phyloP scores from a whole-genome alignment of 768 basidiomycete species.

The Rossbeevera mucosa region DNA sequence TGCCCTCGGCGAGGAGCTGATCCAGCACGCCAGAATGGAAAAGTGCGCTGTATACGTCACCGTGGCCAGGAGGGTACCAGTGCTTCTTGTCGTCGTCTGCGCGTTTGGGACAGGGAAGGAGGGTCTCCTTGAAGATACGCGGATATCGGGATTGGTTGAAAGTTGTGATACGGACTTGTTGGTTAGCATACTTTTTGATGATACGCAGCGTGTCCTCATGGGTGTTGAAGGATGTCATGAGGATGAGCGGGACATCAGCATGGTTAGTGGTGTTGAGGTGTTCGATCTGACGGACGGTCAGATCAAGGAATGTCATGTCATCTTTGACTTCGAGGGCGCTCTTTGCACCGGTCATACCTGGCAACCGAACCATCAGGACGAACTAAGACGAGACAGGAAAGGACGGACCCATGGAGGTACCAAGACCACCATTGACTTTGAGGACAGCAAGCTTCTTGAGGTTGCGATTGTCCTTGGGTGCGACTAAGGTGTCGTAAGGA shows the following conservation, averaged over 20 bases:
- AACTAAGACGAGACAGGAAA: neutral
- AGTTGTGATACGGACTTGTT: constrained; percentile 66
- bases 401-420: constrained; percentile 54
- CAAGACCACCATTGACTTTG: constrained; percentile 75
- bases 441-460: constrained; percentile 71
- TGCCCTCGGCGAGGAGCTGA: constrained; percentile 63
- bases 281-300: constrained; percentile 61
- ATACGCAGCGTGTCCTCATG: constrained; percentile 73
- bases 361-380: neutral
- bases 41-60: constrained; percentile 69
- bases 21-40: constrained; percentile 71
- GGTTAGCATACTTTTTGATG: constrained; percentile 78
- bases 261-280: constrained; percentile 59
- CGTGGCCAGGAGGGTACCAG: constrained; percentile 79
- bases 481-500: constrained; percentile 49
- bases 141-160: constrained; percentile 77
- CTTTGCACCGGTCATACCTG: constrained; percentile 61
- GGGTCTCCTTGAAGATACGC: constrained; percentile 64
- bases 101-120: constrained; percentile 57
- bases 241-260: constrained; percentile 71
- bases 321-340: constrained; percentile 72
- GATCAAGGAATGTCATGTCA: constrained; percentile 65
- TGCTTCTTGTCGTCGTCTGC: constrained; percentile 59
- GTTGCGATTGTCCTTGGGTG: constrained; percentile 41
- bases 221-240: constrained; percentile 82